These are phyloP conservation scores for Raffaelea albimanens DNA, from an alignment of 2,329 filamentous ascomycete species.

Conservation along the genomic window DNA sequence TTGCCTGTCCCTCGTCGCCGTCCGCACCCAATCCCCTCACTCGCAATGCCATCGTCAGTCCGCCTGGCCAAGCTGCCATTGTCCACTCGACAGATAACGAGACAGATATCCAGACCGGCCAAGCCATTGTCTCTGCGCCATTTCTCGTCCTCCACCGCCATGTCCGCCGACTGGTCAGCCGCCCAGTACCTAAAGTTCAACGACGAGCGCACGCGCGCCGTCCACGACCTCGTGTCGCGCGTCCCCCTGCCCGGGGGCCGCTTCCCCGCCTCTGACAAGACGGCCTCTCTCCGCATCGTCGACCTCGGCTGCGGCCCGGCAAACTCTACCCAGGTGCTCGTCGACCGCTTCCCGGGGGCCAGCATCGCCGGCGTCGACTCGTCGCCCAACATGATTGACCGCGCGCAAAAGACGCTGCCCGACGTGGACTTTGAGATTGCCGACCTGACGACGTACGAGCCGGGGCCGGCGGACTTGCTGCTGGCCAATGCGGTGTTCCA, in stretches of 20 bases:
- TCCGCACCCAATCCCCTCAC: too few species aligned
- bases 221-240: conserved; percentile 41
- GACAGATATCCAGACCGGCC: too few species aligned
- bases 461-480: conserved; percentile 28
- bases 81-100: background rate
- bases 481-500: conserved; percentile 52
- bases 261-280: background rate
- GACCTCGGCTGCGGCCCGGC: conserved; percentile 53
- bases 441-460: conserved; percentile 32
- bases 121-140: too few species aligned
- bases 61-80: background rate
- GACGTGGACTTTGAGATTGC: conserved; percentile 33
- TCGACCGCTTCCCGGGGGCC: conserved; percentile 35
- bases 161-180: conserved; percentile 40
- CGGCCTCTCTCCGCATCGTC: conserved; percentile 32
- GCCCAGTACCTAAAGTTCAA: conserved; percentile 47
- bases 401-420: conserved; percentile 31
- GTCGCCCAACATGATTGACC: conserved; percentile 43
- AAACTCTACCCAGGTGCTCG: conserved; percentile 44
- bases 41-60: too few species aligned
- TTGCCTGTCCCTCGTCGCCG: too few species aligned
- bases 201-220: conserved; percentile 41
- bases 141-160: background rate
- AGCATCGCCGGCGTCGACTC: conserved; percentile 42
- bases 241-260: conserved; percentile 24